Evolutionary conservation across 2,329 filamentous ascomycete genomes (phyloP).

Genomic region (Fusarium sp.): DNA sequence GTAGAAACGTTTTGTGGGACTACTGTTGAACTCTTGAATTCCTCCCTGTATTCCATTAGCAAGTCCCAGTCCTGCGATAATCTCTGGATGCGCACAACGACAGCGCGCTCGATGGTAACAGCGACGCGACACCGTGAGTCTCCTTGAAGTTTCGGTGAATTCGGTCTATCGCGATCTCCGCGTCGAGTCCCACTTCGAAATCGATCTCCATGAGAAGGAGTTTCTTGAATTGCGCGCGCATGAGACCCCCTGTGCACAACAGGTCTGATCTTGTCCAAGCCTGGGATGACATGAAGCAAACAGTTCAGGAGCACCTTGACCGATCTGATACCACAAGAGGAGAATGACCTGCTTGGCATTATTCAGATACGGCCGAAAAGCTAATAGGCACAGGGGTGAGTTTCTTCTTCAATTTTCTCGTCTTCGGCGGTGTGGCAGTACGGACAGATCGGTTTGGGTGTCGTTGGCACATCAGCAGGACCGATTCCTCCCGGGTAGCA

Average conservation of each 20-base stretch:
- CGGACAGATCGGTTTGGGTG: not conserved
- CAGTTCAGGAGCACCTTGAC: too few relatives aligned
- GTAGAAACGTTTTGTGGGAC: not conserved
- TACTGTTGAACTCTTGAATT: not conserved
- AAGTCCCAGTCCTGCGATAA: not conserved
- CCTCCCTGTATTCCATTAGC: not conserved
- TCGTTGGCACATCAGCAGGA: too few relatives aligned
- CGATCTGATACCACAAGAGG: too few relatives aligned
- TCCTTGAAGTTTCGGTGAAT: fast-evolving
- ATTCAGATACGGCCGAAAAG: not conserved
- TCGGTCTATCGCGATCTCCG: too few relatives aligned
- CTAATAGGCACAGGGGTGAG: too few relatives aligned
- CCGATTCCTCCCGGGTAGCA: too few relatives aligned
- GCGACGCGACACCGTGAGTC: not conserved
- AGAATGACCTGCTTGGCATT: too few relatives aligned
- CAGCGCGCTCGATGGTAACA: not conserved
- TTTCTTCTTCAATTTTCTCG: too few relatives aligned
- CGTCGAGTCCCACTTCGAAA: not conserved
- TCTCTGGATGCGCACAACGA: not conserved
- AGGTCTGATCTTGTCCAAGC: not conserved
- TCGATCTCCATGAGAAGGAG: not conserved
- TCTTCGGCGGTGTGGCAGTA: not conserved
- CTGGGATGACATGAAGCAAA: not conserved
- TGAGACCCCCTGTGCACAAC: too few relatives aligned
- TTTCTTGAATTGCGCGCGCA: too few relatives aligned